Conservation (phyloP, 805 yeast species). For the Ogataea trehaloabstinens region DNA sequence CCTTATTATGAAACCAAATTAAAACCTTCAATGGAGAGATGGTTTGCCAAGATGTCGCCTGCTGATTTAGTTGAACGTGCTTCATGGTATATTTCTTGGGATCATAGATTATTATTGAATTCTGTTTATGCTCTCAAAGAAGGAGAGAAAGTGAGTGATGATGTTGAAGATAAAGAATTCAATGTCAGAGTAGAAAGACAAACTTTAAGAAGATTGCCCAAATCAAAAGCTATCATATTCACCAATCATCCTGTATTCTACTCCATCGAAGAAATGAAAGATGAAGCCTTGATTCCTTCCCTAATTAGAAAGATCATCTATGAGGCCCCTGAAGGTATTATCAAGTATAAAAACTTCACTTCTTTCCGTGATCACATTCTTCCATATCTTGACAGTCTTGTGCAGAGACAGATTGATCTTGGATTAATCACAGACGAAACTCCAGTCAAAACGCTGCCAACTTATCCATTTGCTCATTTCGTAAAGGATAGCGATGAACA, state of each 20-base stretch:
- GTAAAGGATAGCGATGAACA: slow-evolving; percentile 35
- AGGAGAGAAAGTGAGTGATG: slow-evolving; percentile 46
- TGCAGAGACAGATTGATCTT: slow-evolving; percentile 54
- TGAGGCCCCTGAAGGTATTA: slow-evolving; percentile 65
- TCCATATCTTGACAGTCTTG: slow-evolving; percentile 55
- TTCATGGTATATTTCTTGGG: slow-evolving; percentile 75
- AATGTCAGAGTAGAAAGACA: slow-evolving; percentile 73
- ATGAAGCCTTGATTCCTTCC: slow-evolving; percentile 73
- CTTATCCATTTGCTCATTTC: slow-evolving; percentile 65
- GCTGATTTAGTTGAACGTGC: slow-evolving; percentile 70
- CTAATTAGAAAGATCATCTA: slow-evolving; percentile 57
- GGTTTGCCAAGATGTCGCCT: slow-evolving; percentile 63
- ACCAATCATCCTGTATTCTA: slow-evolving; percentile 79
- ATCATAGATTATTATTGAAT: slow-evolving; percentile 55
- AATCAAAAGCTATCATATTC: slow-evolving; percentile 62
- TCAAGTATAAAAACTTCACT: slow-evolving; percentile 62
- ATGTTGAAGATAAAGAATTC: slow-evolving; percentile 49
- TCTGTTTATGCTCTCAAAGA: slow-evolving; percentile 50
- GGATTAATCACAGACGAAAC: slow-evolving; percentile 56
- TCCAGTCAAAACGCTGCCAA: slow-evolving; percentile 55
- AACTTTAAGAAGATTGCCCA: slow-evolving; percentile 66
- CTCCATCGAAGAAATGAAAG: slow-evolving; percentile 76
- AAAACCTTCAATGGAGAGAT: slow-evolving; percentile 68
- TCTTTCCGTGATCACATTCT: slow-evolving; percentile 57
- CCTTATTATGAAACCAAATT: slow-evolving; percentile 68